These are phyloP conservation scores for Sphaerulina populicola DNA, from an alignment of 2,329 filamentous ascomycete genomes.

Conservation along the genomic window DNA sequence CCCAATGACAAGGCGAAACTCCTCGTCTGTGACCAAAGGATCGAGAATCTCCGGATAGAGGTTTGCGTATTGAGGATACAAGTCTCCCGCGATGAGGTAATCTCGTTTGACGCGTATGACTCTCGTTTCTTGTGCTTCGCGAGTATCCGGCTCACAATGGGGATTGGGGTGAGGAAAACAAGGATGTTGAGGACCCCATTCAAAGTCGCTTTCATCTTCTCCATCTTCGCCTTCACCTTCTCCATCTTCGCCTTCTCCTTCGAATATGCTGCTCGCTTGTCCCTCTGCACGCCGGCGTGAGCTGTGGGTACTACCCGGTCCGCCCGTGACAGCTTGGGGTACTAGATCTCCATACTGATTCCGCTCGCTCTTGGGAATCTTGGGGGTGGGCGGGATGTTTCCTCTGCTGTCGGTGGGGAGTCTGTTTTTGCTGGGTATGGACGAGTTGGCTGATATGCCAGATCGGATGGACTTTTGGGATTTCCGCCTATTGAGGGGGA, in stretches of 20 bases:
- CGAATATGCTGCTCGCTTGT: slow-evolving; percentile 7
- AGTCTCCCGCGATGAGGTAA: slow-evolving; percentile 77
- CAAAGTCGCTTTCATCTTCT: slow-evolving; percentile 54
- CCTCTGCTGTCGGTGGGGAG: slow-evolving; percentile 4
- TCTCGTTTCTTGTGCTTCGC: slow-evolving; percentile 67
- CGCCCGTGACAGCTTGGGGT: not conserved
- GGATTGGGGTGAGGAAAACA: slow-evolving; percentile 92
- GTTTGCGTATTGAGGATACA: slow-evolving; percentile 89
- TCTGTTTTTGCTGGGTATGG: slow-evolving; percentile 5
- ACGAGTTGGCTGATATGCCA: slow-evolving; percentile 3
- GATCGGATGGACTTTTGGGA: slow-evolving; percentile 26
- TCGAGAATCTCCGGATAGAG: slow-evolving; percentile 94
- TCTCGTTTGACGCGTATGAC: slow-evolving; percentile 88
- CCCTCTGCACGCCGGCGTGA: slow-evolving; percentile 6
- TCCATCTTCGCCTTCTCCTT: slow-evolving; percentile 36
- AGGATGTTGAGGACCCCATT: slow-evolving; percentile 90
- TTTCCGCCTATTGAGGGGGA: slow-evolving; percentile 28
- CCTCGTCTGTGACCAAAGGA: slow-evolving; percentile 71
- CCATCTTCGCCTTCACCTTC: slow-evolving; percentile 19
- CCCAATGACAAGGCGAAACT: slow-evolving; percentile 75
- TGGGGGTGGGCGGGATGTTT: slow-evolving; percentile 11
- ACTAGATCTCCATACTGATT: slow-evolving; percentile 7
- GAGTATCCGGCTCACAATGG: slow-evolving; percentile 70
- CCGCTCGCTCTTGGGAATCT: slow-evolving; percentile 1
- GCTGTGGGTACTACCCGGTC: not conserved